Evolutionary conservation across 2,329 filamentous ascomycete species (phyloP), one percentile per base, ranked within the genome.

Genomic region (Parastagonospora nodorum): DNA sequence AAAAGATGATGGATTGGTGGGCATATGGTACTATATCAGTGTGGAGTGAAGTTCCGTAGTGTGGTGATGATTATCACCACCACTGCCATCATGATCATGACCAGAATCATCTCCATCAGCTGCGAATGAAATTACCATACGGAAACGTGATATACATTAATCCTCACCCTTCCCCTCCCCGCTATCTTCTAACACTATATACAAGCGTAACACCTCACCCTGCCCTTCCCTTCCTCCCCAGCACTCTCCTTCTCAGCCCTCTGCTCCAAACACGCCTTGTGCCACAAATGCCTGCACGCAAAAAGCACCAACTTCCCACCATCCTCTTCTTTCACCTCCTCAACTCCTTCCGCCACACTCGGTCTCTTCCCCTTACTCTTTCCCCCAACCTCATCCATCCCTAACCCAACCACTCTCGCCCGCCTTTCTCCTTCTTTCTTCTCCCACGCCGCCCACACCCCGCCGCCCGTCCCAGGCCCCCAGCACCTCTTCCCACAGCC

Each of bases 401-500:
- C 51, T 1, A 41, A 53, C 77, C 80, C 59, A 81, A 12, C 80
- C 33, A 56, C 53, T 68, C 57, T 71, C 69, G 56, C 67, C 68
- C 59, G 63, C 66, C 64, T 64, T 51, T 70, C 72, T 56, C 55
- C 74, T 36, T 74, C 73, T 51, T 76, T 75, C 48, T 82, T 81
- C 71, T 94, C 86, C 92, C 91, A 97, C 1, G 87, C 87, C 43
- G 89, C 86, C 79, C 91, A 96, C 1, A 96, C 82, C 32, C 85
- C 82, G 0, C 84, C 82, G 0, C 89, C 88, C 0, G 91, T 87
- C 0, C 92, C 92, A 0, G 92, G 91, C 0, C 94, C 95, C 93
- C 94, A 99, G 1, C 92, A 83, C 6, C 92, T 82, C 41, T 84
- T 84, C 41, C 87, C 87, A 63, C 95, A 99, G 1, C 86, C 87